A percentile compares a stretch with the other conserved stretches of the same genome.
phyloP scores from a whole-genome alignment of 768 basidiomycete genomes.

The Podaxis sp. region DNA sequence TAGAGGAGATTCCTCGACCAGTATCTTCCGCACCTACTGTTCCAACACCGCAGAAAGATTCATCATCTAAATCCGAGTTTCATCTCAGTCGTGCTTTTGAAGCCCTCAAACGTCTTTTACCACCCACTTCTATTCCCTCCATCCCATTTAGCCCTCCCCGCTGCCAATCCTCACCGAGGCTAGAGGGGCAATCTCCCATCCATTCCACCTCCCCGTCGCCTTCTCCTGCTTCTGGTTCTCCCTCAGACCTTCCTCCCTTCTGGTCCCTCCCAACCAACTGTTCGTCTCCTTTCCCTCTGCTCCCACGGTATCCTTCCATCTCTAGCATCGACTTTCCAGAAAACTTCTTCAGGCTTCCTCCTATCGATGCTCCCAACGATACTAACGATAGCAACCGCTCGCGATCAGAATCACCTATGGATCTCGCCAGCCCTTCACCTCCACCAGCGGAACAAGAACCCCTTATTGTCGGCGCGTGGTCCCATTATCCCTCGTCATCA shows the following conservation, averaged over 20 bases:
- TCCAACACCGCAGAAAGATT: slow-evolving; percentile 18
- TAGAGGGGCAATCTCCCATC: background rate
- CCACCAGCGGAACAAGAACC: slow-evolving; percentile 28
- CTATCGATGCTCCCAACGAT: background rate
- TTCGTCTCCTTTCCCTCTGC: background rate
- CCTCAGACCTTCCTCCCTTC: slow-evolving; percentile 1
- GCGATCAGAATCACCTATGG: slow-evolving; percentile 45
- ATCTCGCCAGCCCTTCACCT: slow-evolving; percentile 37
- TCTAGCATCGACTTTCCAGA: background rate
- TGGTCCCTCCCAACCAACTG: slow-evolving; percentile 6
- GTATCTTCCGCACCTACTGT: slow-evolving; percentile 18
- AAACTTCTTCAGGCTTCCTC: background rate
- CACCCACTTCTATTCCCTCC: slow-evolving; percentile 21
- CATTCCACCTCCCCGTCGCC: slow-evolving; percentile 3
- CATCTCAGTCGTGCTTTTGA: slow-evolving; percentile 25
- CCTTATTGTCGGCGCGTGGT: slow-evolving; percentile 39
- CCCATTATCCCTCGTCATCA: slow-evolving; percentile 25
- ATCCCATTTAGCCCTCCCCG: background rate
- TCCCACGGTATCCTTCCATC: slow-evolving; percentile 8
- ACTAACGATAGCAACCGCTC: slow-evolving; percentile 19
- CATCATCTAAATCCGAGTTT: slow-evolving; percentile 2
- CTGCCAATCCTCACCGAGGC: background rate
- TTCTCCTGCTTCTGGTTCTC: slow-evolving; percentile 1
- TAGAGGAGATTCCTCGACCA: slow-evolving; percentile 46
- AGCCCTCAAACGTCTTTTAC: slow-evolving; percentile 27